phyloP scores from a whole-genome alignment of 495 filamentous ascomycete genomes.

The Trichoderma gamsii region DNA sequence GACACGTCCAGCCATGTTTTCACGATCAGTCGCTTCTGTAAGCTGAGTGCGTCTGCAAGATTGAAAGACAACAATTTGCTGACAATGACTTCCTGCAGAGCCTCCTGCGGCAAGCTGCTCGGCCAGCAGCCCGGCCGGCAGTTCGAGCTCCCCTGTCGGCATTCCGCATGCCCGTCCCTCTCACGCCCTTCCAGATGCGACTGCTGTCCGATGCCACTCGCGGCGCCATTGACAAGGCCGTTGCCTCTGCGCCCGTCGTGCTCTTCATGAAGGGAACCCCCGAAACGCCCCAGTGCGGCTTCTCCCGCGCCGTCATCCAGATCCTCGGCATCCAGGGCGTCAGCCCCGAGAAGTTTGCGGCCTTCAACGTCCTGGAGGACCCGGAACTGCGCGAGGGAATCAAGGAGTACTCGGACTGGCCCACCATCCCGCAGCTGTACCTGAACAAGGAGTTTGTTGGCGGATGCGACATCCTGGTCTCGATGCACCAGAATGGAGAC shows the following conservation, averaged over 20 bases:
- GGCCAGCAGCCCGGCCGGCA: conserved; percentile 27
- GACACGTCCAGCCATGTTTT: conserved; percentile 5
- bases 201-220: conserved; percentile 70
- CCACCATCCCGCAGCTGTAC: conserved; percentile 95
- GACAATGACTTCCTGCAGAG: conserved; percentile 18
- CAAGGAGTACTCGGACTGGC: conserved; percentile 98
- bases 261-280: conserved; percentile 95
- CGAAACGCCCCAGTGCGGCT: conserved; percentile 86
- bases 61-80: no score
- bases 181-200: conserved; percentile 44
- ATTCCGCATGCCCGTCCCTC: conserved; percentile 16
- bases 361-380: conserved; percentile 95
- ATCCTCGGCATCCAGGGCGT: conserved; percentile 92
- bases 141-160: conserved; percentile 20
- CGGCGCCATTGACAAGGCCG: conserved; percentile 79
- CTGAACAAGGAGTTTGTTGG: conserved; percentile 93
- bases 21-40: conserved; percentile 12
- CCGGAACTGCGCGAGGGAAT: conserved; percentile 80
- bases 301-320: conserved; percentile 89
- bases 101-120: conserved; percentile 32
- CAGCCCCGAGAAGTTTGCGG: conserved; percentile 91
- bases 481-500: conserved; percentile 95
- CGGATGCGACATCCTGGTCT: conserved; percentile 92
- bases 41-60: neutral
- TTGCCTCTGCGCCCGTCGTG: conserved; percentile 84